Evolutionary conservation across 306 rosid species (phyloP), one percentile per base, ranked within the genome.

Genomic region (Mimosa bimucronata): DNA sequence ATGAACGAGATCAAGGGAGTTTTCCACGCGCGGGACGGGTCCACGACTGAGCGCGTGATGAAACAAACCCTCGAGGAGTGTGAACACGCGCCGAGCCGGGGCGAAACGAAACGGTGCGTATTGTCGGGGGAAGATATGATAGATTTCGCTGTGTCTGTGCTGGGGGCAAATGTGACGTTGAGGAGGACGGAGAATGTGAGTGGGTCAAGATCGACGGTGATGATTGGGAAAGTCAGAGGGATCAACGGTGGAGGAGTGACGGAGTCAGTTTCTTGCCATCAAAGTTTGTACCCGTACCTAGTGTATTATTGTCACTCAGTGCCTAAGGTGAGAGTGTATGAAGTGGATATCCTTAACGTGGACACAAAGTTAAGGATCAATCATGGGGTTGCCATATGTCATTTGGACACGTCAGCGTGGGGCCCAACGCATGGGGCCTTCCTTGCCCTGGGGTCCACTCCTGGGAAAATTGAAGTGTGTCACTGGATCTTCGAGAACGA

Each of bases 301-400:
- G 45, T 95, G 53, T 95, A 92, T 74, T 95, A 95, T 41, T 95
- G 98, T 53, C 98, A 95, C 89, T 88, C 92, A 1, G 97, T 91
- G 3, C 98, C 98, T 0, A 71, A 81, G 41, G 98, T 92, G 60
- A 85, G 96, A 16, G 91, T 91, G 1, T 92, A 95, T 40, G 96
- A 85, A 57, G 96, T 86, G 16, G 97, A 95, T 10, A 89, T 95
- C 31, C 82, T 83, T 40, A 86, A 87, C 37, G 83, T 62, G 50
- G 48, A 46, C 55, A 82, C 73, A 19, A 82, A 46, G 65, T 60
- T 1, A 1, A 83, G 73, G 75, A 90, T 87, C 66, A 90, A 90
- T 30, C 88, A 34, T 0, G 94, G 89, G 21, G 82, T 90, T 13
- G 94, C 91, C 77, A 85, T 90, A 29, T 90, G 94, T 79, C 94